Base-by-base conservation (phyloP, 2,329 filamentous ascomycete genomes). In the Talaromyces islandicus region DNA sequence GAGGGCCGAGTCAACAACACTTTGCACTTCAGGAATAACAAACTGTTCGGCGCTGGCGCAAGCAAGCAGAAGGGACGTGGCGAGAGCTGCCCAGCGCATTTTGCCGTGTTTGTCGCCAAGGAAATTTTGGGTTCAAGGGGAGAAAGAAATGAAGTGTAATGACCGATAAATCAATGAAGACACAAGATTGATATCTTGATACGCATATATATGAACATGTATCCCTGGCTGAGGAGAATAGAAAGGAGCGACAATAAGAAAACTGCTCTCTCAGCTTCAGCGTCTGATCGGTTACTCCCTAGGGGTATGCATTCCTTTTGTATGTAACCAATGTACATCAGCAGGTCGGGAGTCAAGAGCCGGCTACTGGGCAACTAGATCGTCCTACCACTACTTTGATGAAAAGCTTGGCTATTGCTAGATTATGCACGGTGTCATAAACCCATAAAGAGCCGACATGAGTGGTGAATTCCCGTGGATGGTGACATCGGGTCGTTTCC, bases 21-120 rank as follows among this genome's bases (percentile, higher is more conserved):
- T 55, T 51, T 68, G 63, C 25, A 68, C 61, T 10, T 59, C 58
- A 2, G 66, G 63, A 27, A 69, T 63, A 17, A 65, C 38, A 54
- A 69, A 62, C 12, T 57, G 54, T 27, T 60, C 56, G 27, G 62
- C 57, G 54, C 59, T 59, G 5, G 58, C 61, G 57, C 60, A 56
- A 32, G 63, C 64, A 19, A 68, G 19, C 50, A 69, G 48, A 25
- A 60, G 25, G 54, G 51, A 54, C 25, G 54, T 50, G 3, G 32
- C 48, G 48, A 62, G 11, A 29, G 27, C 24, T 29, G 4, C 11
- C 48, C 48, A 52, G 19, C 48, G 48, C 48, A 52, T 52, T 29
- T 27, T 52, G 25, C 14, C 48, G 48, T 29, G 4, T 52, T 52
- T 17, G 12, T 3, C 27, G 6, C 4, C 48, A 52, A 52, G 14